Percentiles rank a stretch among this genome's conserved stretches.
phyloP scores from a whole-genome alignment of 176 grass and related monocot species.

The Canna indica region DNA sequence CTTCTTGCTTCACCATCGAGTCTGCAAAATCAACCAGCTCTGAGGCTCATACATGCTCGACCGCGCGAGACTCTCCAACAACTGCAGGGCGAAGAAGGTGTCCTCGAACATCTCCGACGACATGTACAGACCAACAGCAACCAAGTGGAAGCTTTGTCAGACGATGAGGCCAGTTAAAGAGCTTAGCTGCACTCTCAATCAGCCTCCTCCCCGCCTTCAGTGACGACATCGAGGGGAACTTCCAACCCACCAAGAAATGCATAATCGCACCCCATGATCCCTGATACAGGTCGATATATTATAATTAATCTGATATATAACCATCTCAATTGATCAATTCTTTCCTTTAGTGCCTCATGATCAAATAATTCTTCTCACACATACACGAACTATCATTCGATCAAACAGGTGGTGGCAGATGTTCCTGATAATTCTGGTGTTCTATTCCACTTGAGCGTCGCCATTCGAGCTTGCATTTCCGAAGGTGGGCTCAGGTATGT shows the following conservation, averaged over 20 bases:
- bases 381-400: no score
- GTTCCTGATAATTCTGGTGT: conserved; percentile 37
- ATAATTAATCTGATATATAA: not conserved
- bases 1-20: no score
- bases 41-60: no score
- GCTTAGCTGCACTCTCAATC: not conserved
- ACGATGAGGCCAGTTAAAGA: conserved; percentile 2
- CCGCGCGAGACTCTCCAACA: no score
- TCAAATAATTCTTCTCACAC: no score
- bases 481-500: conserved; percentile 17
- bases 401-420: conserved; percentile 41
- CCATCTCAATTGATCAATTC: not conserved
- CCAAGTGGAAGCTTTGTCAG: no score
- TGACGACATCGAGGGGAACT: conserved; percentile 3
- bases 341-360: not conserved
- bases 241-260: not conserved
- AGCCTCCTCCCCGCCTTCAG: conserved; percentile 2
- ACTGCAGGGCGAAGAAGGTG: no score
- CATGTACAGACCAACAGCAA: no score
- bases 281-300: not conserved
- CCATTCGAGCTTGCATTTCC: conserved; percentile 45
- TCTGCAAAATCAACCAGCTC: no score
- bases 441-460: conserved; percentile 46
- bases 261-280: conserved; percentile 7
- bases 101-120: no score